Conservation (phyloP, 1,284 basidiomycete genomes). For the Cryptococcus wingfieldii region DNA sequence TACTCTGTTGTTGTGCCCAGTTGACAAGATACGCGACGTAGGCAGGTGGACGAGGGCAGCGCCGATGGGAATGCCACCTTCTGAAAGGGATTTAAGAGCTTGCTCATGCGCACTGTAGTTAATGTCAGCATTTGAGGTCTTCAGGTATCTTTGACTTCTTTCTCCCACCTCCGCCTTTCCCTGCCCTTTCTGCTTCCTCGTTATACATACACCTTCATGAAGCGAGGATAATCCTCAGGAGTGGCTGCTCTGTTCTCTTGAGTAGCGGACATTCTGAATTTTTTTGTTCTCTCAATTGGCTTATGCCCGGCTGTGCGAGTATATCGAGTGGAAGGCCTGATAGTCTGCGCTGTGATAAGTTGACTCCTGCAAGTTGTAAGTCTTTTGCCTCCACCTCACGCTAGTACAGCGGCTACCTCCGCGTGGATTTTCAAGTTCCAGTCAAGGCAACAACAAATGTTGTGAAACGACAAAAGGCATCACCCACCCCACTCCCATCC, state of each 20-base stretch:
- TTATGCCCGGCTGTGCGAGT: too few relatives aligned
- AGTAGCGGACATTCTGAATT: too few relatives aligned
- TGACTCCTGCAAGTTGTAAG: too few relatives aligned
- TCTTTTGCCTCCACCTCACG: too few relatives aligned
- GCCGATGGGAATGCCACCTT: slow-evolving; percentile 42
- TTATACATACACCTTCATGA: slow-evolving; percentile 26
- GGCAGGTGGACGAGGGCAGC: slow-evolving; percentile 34
- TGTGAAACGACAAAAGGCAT: too few relatives aligned
- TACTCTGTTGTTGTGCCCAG: slow-evolving; percentile 37
- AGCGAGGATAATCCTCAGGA: slow-evolving; percentile 21
- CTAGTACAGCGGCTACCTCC: too few relatives aligned
- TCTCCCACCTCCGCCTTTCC: not conserved
- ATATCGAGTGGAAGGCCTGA: too few relatives aligned
- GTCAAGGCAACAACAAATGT: too few relatives aligned
- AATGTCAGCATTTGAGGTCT: not conserved
- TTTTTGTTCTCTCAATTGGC: too few relatives aligned
- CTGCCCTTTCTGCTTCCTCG: not conserved
- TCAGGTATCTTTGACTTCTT: not conserved
- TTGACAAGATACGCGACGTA: slow-evolving; percentile 26
- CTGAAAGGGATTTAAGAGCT: slow-evolving; percentile 23
- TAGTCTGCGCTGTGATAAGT: too few relatives aligned
- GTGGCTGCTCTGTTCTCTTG: slow-evolving; percentile 9
- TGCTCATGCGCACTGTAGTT: slow-evolving; percentile 25
- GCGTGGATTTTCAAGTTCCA: too few relatives aligned
- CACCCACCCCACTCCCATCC: not conserved